phyloP scores from a whole-genome alignment of 352 stramenopile genomes.

The Aphanomyces euteiches region DNA sequence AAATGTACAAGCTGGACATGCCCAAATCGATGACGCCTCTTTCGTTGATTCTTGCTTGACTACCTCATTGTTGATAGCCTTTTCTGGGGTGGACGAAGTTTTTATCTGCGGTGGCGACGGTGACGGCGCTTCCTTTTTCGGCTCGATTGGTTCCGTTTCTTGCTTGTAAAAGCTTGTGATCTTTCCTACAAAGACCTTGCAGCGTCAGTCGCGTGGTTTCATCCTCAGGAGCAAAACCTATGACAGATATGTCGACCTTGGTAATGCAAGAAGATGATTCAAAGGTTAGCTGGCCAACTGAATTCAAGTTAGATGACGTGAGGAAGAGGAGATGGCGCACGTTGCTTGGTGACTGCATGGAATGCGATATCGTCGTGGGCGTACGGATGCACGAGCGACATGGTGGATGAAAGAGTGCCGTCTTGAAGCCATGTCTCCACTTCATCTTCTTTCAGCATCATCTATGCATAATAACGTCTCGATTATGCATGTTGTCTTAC shows the following conservation, averaged over 20 bases:
- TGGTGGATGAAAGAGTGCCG: slow-evolving; percentile 44
- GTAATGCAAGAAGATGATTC: slow-evolving; percentile 69
- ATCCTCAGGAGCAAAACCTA: slow-evolving; percentile 37
- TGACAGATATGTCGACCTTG: slow-evolving; percentile 71
- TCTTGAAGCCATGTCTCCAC: slow-evolving; percentile 61
- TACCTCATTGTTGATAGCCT: not conserved
- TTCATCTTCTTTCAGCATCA: slow-evolving; percentile 65
- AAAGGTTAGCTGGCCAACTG: slow-evolving; percentile 72
- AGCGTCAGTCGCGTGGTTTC: too few species aligned
- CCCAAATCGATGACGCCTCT: not conserved
- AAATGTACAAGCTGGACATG: slow-evolving; percentile 6
- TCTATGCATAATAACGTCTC: slow-evolving; percentile 36
- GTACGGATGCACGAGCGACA: slow-evolving; percentile 54
- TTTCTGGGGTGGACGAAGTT: not conserved
- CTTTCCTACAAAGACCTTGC: slow-evolving; percentile 38
- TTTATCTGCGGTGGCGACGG: too few species aligned
- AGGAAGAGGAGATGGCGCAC: slow-evolving; percentile 34
- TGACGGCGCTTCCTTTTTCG: not conserved
- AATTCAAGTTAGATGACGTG: not conserved
- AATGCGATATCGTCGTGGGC: slow-evolving; percentile 52
- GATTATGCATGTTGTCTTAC: slow-evolving; percentile 32
- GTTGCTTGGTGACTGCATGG: slow-evolving; percentile 72
- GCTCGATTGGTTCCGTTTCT: slow-evolving; percentile 33
- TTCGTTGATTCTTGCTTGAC: too few species aligned
- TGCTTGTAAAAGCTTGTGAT: slow-evolving; percentile 65